Evolutionary conservation across 345 rosid species (phyloP), one percentile per base, ranked within the genome.

Genomic region (Tarenaya hassleriana): DNA sequence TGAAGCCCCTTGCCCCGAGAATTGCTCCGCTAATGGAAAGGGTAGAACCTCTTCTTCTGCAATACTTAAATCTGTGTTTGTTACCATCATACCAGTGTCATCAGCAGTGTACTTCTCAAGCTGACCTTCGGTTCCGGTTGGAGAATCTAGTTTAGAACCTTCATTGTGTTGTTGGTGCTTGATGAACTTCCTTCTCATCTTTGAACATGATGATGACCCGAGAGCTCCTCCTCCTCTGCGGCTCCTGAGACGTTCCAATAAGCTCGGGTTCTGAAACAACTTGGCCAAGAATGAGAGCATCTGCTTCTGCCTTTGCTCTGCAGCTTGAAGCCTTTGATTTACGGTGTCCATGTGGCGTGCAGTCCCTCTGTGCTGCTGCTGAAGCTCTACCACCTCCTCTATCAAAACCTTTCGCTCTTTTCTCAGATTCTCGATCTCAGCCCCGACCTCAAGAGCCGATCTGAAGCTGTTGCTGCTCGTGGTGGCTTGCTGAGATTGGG

Each of bases 271-370:
- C 35, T 77, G 86, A 48, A 85, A 61, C 52, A 84, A 63, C 73
- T 88, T 88, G 42, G 80, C 91, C 48, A 88, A 71, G 73, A 77
- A 85, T 0, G 87, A 77, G 38, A 88, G 67, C 81, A 92, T 74
- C 39, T 73, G 82, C 61, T 79, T 84, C 80, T 88, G 97, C 52
- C 83, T 71, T 57, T 71, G 69, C 70, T 81, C 91, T 18, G 95
- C 84, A 50, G 68, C 76, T 62, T 73, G 74, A 52, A 92, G 62
- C 56, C 82, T 77, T 70, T 74, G 73, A 49, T 72, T 73, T 37
- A 85, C 73, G 9, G 44, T 68, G 63, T 81, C 77, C 29, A 81
- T 47, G 34, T 80, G 83, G 4, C 31, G 61, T 63, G 71, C 79
- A 12, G 84, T 79, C 35, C 84, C 73, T 10, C 50, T 58, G 35